Base-by-base conservation (phyloP, 2,329 filamentous ascomycete species). In the Aspergillus bombycis region DNA sequence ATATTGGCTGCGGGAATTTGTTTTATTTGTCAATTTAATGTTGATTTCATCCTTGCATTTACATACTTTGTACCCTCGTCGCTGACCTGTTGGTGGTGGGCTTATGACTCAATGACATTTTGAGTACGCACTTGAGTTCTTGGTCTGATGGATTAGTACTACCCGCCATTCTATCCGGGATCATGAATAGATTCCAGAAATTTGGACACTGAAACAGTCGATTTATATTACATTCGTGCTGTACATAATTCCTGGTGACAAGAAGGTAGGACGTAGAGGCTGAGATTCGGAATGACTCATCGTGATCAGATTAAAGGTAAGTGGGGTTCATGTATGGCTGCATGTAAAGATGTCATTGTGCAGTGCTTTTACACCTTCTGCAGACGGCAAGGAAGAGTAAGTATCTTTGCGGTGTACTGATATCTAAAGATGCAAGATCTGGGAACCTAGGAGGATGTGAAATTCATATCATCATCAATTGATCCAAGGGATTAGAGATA, bases 271-370 rank as follows among this genome's bases (percentile, higher is more conserved):
- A 6, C 10, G 45, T 26, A 30, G 14, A 30, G 26, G 26, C 19
- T 50, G 46, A 23, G 12, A 23, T 48, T 19, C 3, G 23, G 26
- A 52, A 52, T 21, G 28, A 52, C 48, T 34, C 48, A 52, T 32
- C 8, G 26, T 3, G 46, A 50, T 50, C 23, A 30, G 28, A 52
- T n/a, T 52, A 32, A 34, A 52, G 48, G 30, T 19, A 50, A 6
- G 48, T 52, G 48, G 28, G 48, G 48, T 52, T 52, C 28, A 52
- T 34, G 28, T 52, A 52, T n/a, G n/a, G 28, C 48, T 52, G 28
- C 48, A 52, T 52, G 9, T n/a, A n/a, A n/a, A 23, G 19, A 52
- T 52, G 48, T 34, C 28, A 52, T 52, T 32, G 28, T 52, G 48
- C 16, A 52, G 48, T 32, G 28, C 36, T 23, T 21, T 9, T 56